Percentiles rank a stretch among this genome's conserved stretches.
phyloP scores from a whole-genome alignment of 768 basidiomycete genomes.

The Hericium erinaceus region DNA sequence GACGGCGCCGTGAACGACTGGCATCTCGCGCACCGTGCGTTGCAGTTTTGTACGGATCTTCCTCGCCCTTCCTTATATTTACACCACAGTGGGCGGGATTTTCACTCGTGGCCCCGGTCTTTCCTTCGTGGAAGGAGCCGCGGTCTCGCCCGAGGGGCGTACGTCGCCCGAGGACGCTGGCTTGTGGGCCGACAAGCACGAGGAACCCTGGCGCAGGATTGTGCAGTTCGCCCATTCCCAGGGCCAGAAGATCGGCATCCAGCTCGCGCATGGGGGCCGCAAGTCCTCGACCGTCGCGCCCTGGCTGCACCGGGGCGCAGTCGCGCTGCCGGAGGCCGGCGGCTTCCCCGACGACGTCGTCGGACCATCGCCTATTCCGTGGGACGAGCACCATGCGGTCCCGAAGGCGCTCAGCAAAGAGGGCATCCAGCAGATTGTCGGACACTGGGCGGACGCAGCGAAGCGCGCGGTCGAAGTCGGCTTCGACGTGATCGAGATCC shows the following conservation, averaged over 20 bases:
- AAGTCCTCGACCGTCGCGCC: constrained; percentile 59
- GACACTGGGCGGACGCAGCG: constrained; percentile 26
- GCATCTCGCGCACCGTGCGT: constrained; percentile 3
- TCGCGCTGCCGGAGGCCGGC: constrained; percentile 27
- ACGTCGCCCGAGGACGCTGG: constrained; percentile 55
- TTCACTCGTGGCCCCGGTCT: constrained; percentile 45
- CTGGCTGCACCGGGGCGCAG: constrained; percentile 36
- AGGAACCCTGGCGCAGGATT: constrained; percentile 34
- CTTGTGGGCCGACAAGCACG: constrained; percentile 55
- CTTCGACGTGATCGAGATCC: constrained; percentile 19
- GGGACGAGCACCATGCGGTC: constrained; percentile 23
- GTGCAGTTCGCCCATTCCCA: constrained; percentile 68
- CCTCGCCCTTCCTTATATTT: too few relatives aligned
- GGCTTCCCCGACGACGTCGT: constrained; percentile 26
- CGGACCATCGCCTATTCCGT: constrained; percentile 31
- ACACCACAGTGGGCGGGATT: constrained; percentile 18
- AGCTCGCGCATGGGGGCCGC: constrained; percentile 71
- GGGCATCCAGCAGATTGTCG: constrained; percentile 29
- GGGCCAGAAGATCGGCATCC: constrained; percentile 63
- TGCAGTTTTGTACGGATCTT: background rate
- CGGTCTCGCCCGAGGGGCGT: constrained; percentile 48
- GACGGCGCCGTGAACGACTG: background rate
- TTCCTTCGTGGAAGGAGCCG: constrained; percentile 59
- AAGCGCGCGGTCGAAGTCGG: constrained; percentile 19
- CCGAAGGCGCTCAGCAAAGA: constrained; percentile 29